phyloP scores from a whole-genome alignment of 1,284 basidiomycete species.

The Xerocomus cyaneibrunnescens region DNA sequence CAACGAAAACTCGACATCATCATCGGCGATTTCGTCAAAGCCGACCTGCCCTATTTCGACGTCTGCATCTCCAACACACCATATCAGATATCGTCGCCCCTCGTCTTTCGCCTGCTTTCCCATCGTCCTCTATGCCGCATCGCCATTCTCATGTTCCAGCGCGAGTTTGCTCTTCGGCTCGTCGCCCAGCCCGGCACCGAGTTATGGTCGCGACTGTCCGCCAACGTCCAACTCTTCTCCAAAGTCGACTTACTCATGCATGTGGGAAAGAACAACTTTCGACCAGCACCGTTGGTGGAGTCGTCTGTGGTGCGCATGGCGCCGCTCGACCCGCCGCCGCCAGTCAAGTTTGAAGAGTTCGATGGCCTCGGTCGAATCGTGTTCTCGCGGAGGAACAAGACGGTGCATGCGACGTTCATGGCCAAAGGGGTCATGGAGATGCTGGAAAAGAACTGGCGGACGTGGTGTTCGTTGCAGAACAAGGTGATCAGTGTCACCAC shows the following conservation, averaged over 20 bases:
- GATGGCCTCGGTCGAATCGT: conserved; percentile 93
- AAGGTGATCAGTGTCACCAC: conserved; percentile 48
- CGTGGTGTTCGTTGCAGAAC: conserved; percentile 87
- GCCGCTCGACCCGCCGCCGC: conserved; percentile 93
- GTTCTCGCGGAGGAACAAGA: conserved; percentile 92
- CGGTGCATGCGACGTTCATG: conserved; percentile 82
- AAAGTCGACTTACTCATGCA: conserved; percentile 98
- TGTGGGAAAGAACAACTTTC: conserved; percentile 94
- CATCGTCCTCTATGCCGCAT: conserved; percentile 93
- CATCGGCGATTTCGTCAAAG: conserved; percentile 97
- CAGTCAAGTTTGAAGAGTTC: conserved; percentile 96
- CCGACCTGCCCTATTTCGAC: conserved; percentile 95
- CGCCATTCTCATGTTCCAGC: conserved; percentile 99
- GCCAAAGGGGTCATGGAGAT: conserved; percentile 95
- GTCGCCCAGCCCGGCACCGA: conserved; percentile 84
- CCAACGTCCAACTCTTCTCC: conserved; percentile 95
- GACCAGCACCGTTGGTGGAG: conserved; percentile 95
- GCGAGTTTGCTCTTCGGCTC: conserved; percentile 94
- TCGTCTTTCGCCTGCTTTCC: conserved; percentile 96
- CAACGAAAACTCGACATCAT: conserved; percentile 94
- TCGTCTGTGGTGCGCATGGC: conserved; percentile 89
- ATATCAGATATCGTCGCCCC: conserved; percentile 98
- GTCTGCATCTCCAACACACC: conserved; percentile 99
- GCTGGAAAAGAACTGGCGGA: conserved; percentile 92
- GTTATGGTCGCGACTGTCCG: conserved; percentile 93